Conservation (phyloP, 2,329 filamentous ascomycete species). For the Pseudogymnoascus sp. region DNA sequence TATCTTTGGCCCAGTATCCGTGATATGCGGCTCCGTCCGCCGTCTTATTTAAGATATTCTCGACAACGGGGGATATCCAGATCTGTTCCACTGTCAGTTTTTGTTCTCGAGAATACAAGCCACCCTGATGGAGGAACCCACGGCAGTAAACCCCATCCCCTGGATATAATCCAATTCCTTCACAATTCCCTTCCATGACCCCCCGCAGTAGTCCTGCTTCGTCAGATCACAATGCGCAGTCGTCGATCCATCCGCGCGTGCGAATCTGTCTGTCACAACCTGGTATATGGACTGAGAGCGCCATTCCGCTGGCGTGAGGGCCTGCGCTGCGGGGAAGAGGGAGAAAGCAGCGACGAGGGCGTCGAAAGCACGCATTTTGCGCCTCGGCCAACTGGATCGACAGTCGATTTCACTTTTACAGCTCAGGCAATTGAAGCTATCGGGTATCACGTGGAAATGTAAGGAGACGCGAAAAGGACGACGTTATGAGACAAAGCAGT, state of each 20-base stretch:
- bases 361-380: neutral
- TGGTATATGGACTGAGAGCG: constrained; percentile 34
- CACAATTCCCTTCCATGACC: constrained; percentile 39
- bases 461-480: neutral
- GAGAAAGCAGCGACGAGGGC: neutral
- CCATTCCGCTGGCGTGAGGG: constrained; percentile 24
- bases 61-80: constrained; percentile 38
- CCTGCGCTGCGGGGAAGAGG: neutral
- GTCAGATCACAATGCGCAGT: constrained; percentile 24
- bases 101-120: neutral
- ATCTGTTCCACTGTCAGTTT: constrained; percentile 22
- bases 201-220: constrained; percentile 37
- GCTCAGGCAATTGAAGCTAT: neutral
- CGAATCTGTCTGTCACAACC: constrained; percentile 36
- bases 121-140: constrained; percentile 13
- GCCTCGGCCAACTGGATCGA: neutral
- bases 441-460: neutral
- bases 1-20: constrained; percentile 38
- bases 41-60: constrained; percentile 32
- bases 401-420: neutral
- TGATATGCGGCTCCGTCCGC: constrained; percentile 35
- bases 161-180: constrained; percentile 41
- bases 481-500: neutral
- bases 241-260: constrained; percentile 29
- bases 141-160: constrained; percentile 30